Conservation (phyloP, 257 asterid genomes). For the Cynanchum wilfordii region DNA sequence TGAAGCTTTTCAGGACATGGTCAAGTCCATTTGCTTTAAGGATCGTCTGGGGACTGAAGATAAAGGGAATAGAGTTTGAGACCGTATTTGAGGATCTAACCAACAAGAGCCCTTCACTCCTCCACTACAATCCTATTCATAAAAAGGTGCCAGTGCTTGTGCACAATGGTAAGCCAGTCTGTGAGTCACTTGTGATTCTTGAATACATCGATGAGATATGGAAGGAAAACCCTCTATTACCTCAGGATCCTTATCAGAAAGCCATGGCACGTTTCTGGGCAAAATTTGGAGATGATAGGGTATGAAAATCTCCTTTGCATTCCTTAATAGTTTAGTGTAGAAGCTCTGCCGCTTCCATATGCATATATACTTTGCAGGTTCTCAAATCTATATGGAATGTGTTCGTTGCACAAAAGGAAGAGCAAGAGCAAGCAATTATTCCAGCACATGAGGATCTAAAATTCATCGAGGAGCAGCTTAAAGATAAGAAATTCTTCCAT, state of each 20-base stretch:
- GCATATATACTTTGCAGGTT: conserved; percentile 22
- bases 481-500: conserved; percentile 50
- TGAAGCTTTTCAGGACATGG: conserved; percentile 67
- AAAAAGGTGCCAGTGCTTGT: conserved; percentile 58
- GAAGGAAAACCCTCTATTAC: conserved; percentile 53
- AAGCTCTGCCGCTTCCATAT: neutral
- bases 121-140: conserved; percentile 52
- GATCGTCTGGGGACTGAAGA: conserved; percentile 46
- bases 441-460: conserved; percentile 31
- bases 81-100: conserved; percentile 43
- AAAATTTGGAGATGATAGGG: conserved; percentile 65
- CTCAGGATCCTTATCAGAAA: conserved; percentile 58
- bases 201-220: conserved; percentile 71
- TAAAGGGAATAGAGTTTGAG: conserved; percentile 54
- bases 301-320: conserved; percentile 14
- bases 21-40: conserved; percentile 59
- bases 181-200: conserved; percentile 70
- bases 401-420: conserved; percentile 33
- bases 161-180: conserved; percentile 63
- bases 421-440: conserved; percentile 35
- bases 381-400: conserved; percentile 33
- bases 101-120: conserved; percentile 50
- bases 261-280: conserved; percentile 73
- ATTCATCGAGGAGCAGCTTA: conserved; percentile 40
- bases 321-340: neutral